Evolutionary conservation across 2,329 filamentous ascomycete genomes (phyloP).

Genomic region (Aaosphaeria pasadenensis): DNA sequence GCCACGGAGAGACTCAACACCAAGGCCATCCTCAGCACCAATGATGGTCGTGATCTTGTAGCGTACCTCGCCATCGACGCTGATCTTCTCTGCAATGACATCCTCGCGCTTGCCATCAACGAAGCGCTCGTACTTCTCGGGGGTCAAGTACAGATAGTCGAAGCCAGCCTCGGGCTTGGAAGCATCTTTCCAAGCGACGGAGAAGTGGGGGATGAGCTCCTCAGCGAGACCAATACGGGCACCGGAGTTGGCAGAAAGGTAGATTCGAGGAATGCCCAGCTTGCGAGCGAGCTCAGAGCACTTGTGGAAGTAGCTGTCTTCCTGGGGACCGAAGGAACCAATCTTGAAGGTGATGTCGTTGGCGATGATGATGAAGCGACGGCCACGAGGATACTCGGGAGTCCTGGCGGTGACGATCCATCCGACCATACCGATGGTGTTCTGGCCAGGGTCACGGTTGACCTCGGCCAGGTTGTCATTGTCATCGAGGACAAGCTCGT

Average conservation of each 20-base stretch:
- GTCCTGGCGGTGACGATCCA: slow-evolving; percentile 95
- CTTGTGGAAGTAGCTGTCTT: slow-evolving; percentile 99
- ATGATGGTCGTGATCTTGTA: slow-evolving; percentile 93
- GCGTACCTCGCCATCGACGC: slow-evolving; percentile 82
- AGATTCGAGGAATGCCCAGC: slow-evolving; percentile 93
- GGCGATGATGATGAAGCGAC: slow-evolving; percentile 92
- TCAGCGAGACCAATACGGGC: slow-evolving; percentile 95
- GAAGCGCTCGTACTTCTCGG: slow-evolving; percentile 81
- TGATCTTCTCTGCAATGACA: slow-evolving; percentile 84
- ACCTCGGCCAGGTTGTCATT: slow-evolving; percentile 89
- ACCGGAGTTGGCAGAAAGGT: slow-evolving; percentile 97
- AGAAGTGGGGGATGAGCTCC: slow-evolving; percentile 95
- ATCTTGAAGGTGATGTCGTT: slow-evolving; percentile 99
- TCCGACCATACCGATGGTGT: slow-evolving; percentile 96
- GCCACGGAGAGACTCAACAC: slow-evolving; percentile 94
- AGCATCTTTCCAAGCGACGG: slow-evolving; percentile 90
- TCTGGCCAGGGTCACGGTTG: slow-evolving; percentile 89
- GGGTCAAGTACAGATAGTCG: slow-evolving; percentile 93
- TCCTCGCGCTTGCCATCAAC: slow-evolving; percentile 71
- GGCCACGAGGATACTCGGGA: slow-evolving; percentile 88
- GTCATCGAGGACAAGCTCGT: slow-evolving; percentile 92
- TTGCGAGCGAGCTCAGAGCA: slow-evolving; percentile 94
- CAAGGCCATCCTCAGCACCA: slow-evolving; percentile 90
- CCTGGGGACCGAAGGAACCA: slow-evolving; percentile 91
- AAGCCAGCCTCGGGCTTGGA: slow-evolving; percentile 82